phyloP scores from a whole-genome alignment of 441 rosid genomes.

The Pelargonium citronellum region DNA sequence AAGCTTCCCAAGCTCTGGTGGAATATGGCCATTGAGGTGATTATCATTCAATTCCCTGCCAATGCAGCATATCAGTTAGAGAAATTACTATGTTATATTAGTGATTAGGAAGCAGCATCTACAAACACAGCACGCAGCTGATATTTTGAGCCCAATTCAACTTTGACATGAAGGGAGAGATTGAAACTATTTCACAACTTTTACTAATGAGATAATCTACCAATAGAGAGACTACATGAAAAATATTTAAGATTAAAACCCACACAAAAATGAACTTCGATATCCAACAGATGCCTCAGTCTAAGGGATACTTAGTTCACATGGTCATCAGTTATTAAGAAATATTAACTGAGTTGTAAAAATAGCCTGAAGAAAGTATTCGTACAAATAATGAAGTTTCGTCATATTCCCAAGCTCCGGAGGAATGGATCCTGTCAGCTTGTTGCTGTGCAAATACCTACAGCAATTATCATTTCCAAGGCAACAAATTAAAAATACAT shows the following conservation, averaged over 20 bases:
- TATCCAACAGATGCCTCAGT: not conserved
- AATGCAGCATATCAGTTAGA: not conserved
- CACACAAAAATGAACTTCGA: not conserved
- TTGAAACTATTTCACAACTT: too few species aligned
- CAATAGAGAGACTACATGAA: not conserved
- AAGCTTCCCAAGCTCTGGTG: conserved; percentile 96
- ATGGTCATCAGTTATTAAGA: not conserved
- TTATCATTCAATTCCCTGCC: conserved; percentile 80
- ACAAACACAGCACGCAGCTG: not conserved
- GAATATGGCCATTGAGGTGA: conserved; percentile 62
- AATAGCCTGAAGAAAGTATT: not conserved
- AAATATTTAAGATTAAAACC: not conserved
- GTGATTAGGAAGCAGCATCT: not conserved
- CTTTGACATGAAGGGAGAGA: not conserved
- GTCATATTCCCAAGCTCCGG: conserved; percentile 97
- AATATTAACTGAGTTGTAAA: not conserved
- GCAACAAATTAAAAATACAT: not conserved
- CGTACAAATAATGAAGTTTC: conserved; percentile 83
- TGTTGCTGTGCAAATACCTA: conserved; percentile 71
- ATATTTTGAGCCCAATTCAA: not conserved
- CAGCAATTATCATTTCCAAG: not conserved
- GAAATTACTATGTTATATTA: not conserved
- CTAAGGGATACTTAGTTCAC: not conserved
- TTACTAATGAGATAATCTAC: not conserved
- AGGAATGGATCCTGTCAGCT: conserved; percentile 75